Conservation (phyloP, 257 asterid genomes). For the Paulownia fortunei region DNA sequence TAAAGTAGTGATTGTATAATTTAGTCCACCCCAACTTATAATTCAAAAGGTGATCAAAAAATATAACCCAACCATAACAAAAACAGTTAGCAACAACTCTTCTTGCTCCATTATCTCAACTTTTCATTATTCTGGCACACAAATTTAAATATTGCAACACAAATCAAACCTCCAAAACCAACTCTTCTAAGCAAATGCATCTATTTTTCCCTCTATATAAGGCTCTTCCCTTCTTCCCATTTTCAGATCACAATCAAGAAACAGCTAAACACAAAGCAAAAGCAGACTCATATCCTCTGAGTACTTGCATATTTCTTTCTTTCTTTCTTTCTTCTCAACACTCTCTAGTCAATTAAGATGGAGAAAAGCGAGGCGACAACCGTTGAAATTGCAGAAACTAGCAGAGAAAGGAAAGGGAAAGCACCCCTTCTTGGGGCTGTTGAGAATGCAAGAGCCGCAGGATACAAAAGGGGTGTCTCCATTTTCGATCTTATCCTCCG, state of each 20-base stretch:
- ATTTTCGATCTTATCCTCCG: conserved; percentile 79
- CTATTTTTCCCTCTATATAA: conserved; percentile 42
- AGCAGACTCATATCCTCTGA: background rate
- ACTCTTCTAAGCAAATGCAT: conserved; percentile 15
- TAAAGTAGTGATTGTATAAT: too few relatives aligned
- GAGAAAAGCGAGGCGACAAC: conserved; percentile 53
- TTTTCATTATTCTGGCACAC: background rate
- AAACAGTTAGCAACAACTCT: conserved; percentile 47
- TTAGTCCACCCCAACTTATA: too few relatives aligned
- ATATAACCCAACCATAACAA: background rate
- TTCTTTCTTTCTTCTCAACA: background rate
- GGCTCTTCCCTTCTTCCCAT: conserved; percentile 16
- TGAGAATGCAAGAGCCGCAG: conserved; percentile 31
- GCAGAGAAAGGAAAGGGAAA: conserved; percentile 69
- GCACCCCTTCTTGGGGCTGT: conserved; percentile 55
- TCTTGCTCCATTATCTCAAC: conserved; percentile 37
- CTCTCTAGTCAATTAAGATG: conserved; percentile 32
- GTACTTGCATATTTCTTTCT: background rate
- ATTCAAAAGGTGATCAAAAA: conserved; percentile 19
- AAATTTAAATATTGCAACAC: background rate
- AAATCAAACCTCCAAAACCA: background rate
- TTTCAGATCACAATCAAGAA: conserved; percentile 30
- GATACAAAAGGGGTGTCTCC: conserved; percentile 54
- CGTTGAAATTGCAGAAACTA: conserved; percentile 58
- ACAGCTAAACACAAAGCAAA: background rate